phyloP scores from a whole-genome alignment of 495 filamentous ascomycete species.

The Aspergillus leporis region DNA sequence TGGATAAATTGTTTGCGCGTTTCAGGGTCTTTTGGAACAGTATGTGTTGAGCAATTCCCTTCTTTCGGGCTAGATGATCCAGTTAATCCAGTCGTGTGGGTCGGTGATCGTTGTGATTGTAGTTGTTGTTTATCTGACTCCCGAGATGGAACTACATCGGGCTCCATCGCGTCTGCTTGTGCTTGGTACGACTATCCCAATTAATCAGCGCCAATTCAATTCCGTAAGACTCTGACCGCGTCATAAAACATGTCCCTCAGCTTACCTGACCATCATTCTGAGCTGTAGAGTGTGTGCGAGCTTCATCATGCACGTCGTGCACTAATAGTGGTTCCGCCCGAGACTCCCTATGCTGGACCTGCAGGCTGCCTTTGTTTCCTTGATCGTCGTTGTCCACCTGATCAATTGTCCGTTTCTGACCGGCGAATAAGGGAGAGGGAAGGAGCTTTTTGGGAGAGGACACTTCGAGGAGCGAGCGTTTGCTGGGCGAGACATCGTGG shows the following conservation, averaged over 20 bases:
- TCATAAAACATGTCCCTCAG: not conserved
- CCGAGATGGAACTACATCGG: conserved; percentile 2
- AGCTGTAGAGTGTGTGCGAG: conserved; percentile 3
- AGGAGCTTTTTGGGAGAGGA: conserved; percentile 39
- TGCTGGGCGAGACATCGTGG: conserved; percentile 34
- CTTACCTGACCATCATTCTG: conserved; percentile 27
- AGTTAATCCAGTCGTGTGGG: conserved; percentile 15
- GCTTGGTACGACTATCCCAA: not conserved
- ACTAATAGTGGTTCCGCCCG: conserved; percentile 4
- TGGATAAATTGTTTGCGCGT: conserved; percentile 47
- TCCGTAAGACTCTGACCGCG: not conserved
- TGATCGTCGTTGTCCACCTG: conserved; percentile 38
- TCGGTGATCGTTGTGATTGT: conserved; percentile 9
- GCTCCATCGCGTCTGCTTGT: conserved; percentile 26
- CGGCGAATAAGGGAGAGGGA: conserved; percentile 40
- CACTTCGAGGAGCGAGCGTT: conserved; percentile 30
- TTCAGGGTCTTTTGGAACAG: conserved; percentile 36
- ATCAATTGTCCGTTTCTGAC: conserved; percentile 45
- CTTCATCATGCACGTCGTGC: conserved; percentile 1
- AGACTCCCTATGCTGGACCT: conserved; percentile 8
- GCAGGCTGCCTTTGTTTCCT: conserved; percentile 9
- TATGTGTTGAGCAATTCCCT: conserved; percentile 9
- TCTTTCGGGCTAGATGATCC: conserved; percentile 23
- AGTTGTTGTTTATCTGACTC: conserved; percentile 10
- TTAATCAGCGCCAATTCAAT: not conserved